Evolutionary conservation across 352 stramenopile species (phyloP), one percentile per base, ranked within the genome.

Genomic region (Pythium dissimile): DNA sequence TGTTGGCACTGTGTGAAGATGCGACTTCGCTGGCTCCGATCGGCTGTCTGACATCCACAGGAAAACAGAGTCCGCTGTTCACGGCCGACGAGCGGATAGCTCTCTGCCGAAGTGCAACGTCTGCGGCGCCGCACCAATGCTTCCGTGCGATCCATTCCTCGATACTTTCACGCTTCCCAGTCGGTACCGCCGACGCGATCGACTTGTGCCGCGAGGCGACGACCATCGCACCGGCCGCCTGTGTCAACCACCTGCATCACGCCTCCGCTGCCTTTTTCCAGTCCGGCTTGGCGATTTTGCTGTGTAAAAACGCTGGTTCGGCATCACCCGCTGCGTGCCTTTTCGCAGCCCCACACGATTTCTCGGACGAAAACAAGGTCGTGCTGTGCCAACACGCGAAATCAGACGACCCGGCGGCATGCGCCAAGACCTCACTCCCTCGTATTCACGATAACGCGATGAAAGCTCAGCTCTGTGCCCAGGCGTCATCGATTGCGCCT

Each of bases 301-400:
- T 69, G 7, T 69, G 62, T 24, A 21, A 32, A 24, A 18, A 37
- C 1, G 62, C 62, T 8, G 13, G 4, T 1, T 65, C 54, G 9
- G 18, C 18, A 0, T 18, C 44, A 10, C 62, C 62, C 0, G 62
- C 62, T 1, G 5, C 50, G 26, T 89, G 76, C 44, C 81, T 76
- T 37, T 57, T 52, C 7, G 46, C 31, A 0, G 53, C 75, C 1
- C 76, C 79, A 41, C 31, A 38, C 13, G 54, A 54, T 4, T 86
- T 74, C 54, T 59, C 65, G 1, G 71, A 76, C 13, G 20, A 62
- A 5, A 42, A 75, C 6, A 84, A 84, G 21, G 49, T 71, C 0
- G 41, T 53, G 15, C 61, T 89, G 3, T 88, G 80, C 28, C 52
- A 50, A 1, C 39, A 72, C 13, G 67, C 80, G 5, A 52, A 65